Percentiles rank a stretch among this genome's conserved stretches.
These are phyloP conservation scores for Cicer chorassanicum DNA, from an alignment of 306 rosid species.

Conservation along the genomic window DNA sequence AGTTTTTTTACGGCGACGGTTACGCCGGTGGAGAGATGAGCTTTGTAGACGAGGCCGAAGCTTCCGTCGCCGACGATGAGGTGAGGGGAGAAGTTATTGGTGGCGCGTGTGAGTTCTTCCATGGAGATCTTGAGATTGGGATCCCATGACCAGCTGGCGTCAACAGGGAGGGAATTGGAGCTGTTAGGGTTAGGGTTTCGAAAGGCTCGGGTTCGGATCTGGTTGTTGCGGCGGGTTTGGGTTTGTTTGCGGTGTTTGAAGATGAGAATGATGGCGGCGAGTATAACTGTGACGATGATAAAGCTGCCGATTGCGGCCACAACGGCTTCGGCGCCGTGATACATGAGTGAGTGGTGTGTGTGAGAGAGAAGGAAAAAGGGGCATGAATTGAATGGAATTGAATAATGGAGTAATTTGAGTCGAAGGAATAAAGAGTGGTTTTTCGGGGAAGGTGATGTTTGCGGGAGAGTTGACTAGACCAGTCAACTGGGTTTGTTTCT, in stretches of 20 bases:
- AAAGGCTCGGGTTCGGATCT: constrained; percentile 3
- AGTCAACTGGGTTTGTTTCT: constrained; percentile 22
- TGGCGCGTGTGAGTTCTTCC: constrained; percentile 69
- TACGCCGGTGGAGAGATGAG: constrained; percentile 69
- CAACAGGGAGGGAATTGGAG: constrained; percentile 41
- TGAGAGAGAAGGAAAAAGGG: background rate
- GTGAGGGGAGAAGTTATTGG: constrained; percentile 68
- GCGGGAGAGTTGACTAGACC: constrained; percentile 32
- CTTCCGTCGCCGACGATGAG: constrained; percentile 90
- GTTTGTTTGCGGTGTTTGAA: constrained; percentile 45
- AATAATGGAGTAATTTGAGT: background rate
- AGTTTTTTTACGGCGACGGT: constrained; percentile 84
- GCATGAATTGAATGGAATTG: background rate
- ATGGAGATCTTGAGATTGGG: constrained; percentile 69
- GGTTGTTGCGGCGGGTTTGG: background rate
- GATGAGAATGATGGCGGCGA: constrained; percentile 49
- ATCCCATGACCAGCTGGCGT: constrained; percentile 70
- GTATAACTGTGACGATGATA: constrained; percentile 52
- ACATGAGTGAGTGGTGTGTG: constrained; percentile 31
- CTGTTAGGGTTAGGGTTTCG: background rate
- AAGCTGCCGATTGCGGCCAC: constrained; percentile 62
- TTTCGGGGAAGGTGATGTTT: constrained; percentile 37
- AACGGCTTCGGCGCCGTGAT: background rate
- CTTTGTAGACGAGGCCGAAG: constrained; percentile 91
- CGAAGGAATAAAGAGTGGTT: background rate